phyloP scores from a whole-genome alignment of 2,329 filamentous ascomycete species.

The Fusarium verticillioides region DNA sequence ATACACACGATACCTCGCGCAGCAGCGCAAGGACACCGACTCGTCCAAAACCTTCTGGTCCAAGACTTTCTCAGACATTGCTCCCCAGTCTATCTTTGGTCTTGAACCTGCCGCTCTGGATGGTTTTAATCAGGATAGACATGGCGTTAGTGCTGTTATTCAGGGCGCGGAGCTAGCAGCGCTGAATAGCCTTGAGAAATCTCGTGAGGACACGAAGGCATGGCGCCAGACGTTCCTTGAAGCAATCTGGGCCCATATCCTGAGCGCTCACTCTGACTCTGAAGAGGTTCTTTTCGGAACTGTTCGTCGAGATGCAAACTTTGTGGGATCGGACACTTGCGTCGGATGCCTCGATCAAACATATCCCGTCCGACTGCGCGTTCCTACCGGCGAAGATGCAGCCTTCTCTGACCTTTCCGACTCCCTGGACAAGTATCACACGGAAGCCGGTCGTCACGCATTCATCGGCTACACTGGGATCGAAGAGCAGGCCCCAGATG shows the following conservation, averaged over 20 bases:
- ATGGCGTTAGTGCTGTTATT: background rate
- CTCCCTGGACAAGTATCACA: background rate
- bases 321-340: conserved; percentile 7
- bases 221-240: conserved; percentile 11
- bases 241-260: background rate
- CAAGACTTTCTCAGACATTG: background rate
- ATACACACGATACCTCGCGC: background rate
- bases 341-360: conserved; percentile 13
- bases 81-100: conserved; percentile 2
- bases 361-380: background rate
- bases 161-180: background rate
- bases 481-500: background rate
- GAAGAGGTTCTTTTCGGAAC: conserved; percentile 8
- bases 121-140: background rate
- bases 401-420: background rate
- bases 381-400: background rate
- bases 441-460: background rate
- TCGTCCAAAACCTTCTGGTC: background rate
- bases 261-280: background rate
- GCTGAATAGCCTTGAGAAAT: background rate
- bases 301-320: conserved; percentile 2
- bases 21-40: background rate
- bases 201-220: background rate
- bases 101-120: background rate
- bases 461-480: conserved; percentile 2